Evolutionary conservation across 1,284 basidiomycete species (phyloP).

Genomic region (Pseudozyma sp.): DNA sequence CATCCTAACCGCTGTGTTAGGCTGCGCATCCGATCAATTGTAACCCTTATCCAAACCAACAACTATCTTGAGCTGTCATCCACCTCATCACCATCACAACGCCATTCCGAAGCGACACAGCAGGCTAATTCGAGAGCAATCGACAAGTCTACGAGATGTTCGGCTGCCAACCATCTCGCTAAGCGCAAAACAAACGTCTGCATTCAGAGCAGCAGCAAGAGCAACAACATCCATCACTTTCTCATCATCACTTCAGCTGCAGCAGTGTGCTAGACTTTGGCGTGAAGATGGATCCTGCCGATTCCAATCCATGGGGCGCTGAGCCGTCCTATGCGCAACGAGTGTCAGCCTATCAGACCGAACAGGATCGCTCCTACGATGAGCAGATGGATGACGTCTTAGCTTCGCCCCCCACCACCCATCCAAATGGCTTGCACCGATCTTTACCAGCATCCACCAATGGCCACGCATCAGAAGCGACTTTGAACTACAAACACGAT

Average conservation of each 20-base stretch:
- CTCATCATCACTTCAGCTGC: not conserved
- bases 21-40: not conserved
- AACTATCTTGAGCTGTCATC: too few species aligned
- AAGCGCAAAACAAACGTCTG: not conserved
- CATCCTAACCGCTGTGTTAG: not conserved
- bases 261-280: not conserved
- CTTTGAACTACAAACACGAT: not conserved
- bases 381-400: conserved; percentile 37
- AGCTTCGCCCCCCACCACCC: conserved; percentile 13
- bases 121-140: too few species aligned
- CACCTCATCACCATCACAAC: too few species aligned
- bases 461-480: not conserved
- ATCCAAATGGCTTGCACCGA: conserved; percentile 7
- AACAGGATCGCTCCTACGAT: conserved; percentile 22
- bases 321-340: conserved; percentile 35
- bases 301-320: conserved; percentile 43
- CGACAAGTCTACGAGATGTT: too few species aligned
- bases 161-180: too few species aligned
- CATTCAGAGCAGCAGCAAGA: not conserved
- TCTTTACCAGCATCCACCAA: conserved; percentile 2
- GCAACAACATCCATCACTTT: not conserved
- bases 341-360: conserved; percentile 11
- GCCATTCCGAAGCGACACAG: too few species aligned
- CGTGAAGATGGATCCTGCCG: conserved; percentile 18
- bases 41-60: too few species aligned